Percentiles rank a stretch among this genome's conserved stretches.
Evolutionary conservation across 1,284 basidiomycete species (phyloP).

Genomic region (Puccinia hordei): DNA sequence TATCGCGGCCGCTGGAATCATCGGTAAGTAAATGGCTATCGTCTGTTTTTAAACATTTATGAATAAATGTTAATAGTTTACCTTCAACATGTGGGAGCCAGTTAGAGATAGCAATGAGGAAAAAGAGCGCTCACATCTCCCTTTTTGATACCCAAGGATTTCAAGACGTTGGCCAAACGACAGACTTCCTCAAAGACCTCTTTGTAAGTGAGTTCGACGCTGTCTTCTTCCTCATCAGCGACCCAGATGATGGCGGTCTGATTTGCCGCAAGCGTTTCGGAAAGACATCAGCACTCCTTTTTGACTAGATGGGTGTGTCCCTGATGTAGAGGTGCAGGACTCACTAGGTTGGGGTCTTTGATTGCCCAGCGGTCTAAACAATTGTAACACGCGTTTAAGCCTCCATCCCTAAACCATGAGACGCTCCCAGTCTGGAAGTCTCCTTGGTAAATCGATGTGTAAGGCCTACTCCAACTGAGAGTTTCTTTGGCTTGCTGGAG

Average conservation of each 20-base stretch:
- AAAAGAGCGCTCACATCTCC: constrained; percentile 68
- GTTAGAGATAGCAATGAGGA: neutral
- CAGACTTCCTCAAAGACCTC: constrained; percentile 89
- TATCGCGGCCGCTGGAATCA: constrained; percentile 71
- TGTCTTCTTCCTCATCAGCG: constrained; percentile 87
- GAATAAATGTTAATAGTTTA: neutral
- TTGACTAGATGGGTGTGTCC: constrained; percentile 4
- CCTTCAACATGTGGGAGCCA: too few relatives aligned
- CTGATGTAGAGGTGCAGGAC: constrained; percentile 50
- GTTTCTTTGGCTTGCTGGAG: constrained; percentile 71
- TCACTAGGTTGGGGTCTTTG: constrained; percentile 82
- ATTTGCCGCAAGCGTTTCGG: neutral
- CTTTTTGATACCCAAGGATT: constrained; percentile 85
- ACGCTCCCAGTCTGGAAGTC: constrained; percentile 84
- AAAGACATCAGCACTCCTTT: neutral
- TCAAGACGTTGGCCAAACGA: constrained; percentile 87
- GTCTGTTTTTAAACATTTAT: constrained; percentile 56
- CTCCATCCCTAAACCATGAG: constrained; percentile 74
- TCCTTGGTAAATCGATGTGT: constrained; percentile 83
- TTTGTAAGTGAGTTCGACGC: constrained; percentile 74
- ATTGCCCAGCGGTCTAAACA: constrained; percentile 96
- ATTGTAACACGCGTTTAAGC: constrained; percentile 80
- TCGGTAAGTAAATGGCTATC: constrained; percentile 74
- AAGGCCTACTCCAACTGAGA: constrained; percentile 87
- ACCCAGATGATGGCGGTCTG: constrained; percentile 95